A percentile compares a stretch with the other conserved stretches of the same genome.
Conservation (phyloP, 306 rosid genomes). For the Rosa persica region DNA sequence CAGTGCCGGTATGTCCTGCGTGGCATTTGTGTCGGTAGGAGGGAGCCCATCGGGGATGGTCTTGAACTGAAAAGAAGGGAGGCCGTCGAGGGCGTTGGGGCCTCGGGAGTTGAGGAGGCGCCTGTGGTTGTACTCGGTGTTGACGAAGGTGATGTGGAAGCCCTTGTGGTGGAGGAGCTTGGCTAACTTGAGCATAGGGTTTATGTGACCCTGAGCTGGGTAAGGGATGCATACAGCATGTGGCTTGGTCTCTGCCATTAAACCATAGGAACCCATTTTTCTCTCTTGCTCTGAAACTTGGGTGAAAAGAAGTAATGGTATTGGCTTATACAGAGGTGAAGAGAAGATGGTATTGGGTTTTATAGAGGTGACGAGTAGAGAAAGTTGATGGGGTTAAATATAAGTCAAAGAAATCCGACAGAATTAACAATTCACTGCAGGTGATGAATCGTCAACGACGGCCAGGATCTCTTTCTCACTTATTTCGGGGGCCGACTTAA, state of each 20-base stretch:
- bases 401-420: not conserved
- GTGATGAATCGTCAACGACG: not conserved
- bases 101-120: conserved; percentile 42
- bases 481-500: not conserved
- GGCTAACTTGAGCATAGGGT: conserved; percentile 40
- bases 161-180: conserved; percentile 42
- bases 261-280: conserved; percentile 2
- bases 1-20: conserved; percentile 44
- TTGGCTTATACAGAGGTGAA: not conserved
- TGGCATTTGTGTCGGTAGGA: conserved; percentile 33
- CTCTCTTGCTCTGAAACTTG: not conserved
- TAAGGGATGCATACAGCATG: conserved; percentile 37
- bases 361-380: too few species aligned
- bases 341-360: not conserved
- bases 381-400: not conserved
- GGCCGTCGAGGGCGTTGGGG: conserved; percentile 28
- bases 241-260: not conserved
- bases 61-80: conserved; percentile 33
- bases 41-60: conserved; percentile 62
- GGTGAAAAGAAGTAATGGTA: not conserved
- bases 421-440: not conserved
- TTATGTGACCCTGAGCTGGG: conserved; percentile 50
- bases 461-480: not conserved
- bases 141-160: conserved; percentile 45
- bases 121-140: conserved; percentile 42